Base-by-base conservation (phyloP, 2,329 filamentous ascomycete genomes). In the Microsporum canis region DNA sequence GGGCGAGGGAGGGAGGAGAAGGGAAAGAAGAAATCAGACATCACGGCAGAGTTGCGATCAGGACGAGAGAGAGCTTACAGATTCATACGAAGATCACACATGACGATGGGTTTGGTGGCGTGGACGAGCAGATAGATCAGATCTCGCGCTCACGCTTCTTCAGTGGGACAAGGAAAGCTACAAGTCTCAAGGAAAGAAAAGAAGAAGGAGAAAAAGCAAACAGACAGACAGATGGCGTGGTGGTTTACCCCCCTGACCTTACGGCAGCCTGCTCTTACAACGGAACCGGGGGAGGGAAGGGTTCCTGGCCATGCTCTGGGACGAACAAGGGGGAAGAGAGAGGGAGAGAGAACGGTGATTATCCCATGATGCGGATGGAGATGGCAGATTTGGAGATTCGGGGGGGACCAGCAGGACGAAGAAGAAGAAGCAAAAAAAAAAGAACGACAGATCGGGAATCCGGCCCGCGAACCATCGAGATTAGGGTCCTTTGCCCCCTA, bases 381-480 rank as follows among this genome's bases (percentile, higher is more conserved):
- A 47, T 47, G 17, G 43, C 49, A 17, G 23, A 29, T 27, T 23
- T 53, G 27, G 31, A 33, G 49, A 53, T 53, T 5, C 17, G 43
- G 43, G 43, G 43, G 43, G 43, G 49, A 53, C 49, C 49, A 14
- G 29, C 51, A 55, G 36, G 17, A 43, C 2, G n/a, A 43, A 6
- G 17, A 51, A 51, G 27, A 14, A 51, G 12, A 27, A 29, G 14
- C 39, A n/a, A 14, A 43, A n/a, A 43, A 43, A 43, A 43, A 43
- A 43, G 39, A 6, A 43, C n/a, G 51, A 38, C 51, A 55, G 51
- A 55, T 55, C 51, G 51, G 51, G 51, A 55, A 55, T 55, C 51
- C 51, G 51, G 51, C 51, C 51, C 51, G 51, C 51, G 51, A 55
- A 55, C 45, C 51, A 55, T 55, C 51, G 51, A 55, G 51, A 55